Evolutionary conservation across 768 basidiomycete species (phyloP).

Genomic region (Trametes cubensis): DNA sequence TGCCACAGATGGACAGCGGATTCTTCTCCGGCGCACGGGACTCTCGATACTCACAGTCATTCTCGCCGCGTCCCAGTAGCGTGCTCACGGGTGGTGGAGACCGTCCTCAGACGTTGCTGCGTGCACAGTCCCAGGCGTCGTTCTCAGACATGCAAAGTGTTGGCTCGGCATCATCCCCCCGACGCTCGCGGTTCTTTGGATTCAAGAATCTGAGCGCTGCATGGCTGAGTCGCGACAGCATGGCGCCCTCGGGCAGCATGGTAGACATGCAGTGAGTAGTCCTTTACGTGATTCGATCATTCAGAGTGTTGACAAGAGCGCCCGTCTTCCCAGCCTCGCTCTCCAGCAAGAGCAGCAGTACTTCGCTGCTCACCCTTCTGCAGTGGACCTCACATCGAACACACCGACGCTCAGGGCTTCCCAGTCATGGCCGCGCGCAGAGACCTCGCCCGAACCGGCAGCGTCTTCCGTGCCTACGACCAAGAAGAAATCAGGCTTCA

Average conservation of each 20-base stretch:
- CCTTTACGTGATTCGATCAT: neutral
- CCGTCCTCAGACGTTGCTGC: constrained; percentile 58
- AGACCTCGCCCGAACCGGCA: constrained; percentile 18
- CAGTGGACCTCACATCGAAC: constrained; percentile 33
- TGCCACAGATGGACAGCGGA: constrained; percentile 56
- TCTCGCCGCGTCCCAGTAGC: constrained; percentile 48
- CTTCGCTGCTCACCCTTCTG: constrained; percentile 26
- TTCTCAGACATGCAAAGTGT: constrained; percentile 81
- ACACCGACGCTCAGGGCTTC: constrained; percentile 32
- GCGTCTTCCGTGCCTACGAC: constrained; percentile 13
- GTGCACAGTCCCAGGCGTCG: constrained; percentile 75
- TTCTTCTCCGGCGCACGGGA: constrained; percentile 52
- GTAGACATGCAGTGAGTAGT: constrained; percentile 86
- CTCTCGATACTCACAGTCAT: constrained; percentile 57
- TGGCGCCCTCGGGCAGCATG: constrained; percentile 88
- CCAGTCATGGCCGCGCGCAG: constrained; percentile 29
- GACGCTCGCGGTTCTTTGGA: constrained; percentile 78
- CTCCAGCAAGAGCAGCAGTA: constrained; percentile 63
- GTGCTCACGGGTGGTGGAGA: constrained; percentile 41
- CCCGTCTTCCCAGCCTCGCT: constrained; percentile 57
- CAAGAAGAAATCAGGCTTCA: constrained; percentile 77
- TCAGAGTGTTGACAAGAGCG: constrained; percentile 11
- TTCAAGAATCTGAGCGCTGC: constrained; percentile 70
- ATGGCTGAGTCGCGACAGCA: constrained; percentile 80
- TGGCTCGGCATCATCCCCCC: constrained; percentile 61